Base-by-base conservation (phyloP, 345 rosid species). In the Camelina sativa region DNA sequence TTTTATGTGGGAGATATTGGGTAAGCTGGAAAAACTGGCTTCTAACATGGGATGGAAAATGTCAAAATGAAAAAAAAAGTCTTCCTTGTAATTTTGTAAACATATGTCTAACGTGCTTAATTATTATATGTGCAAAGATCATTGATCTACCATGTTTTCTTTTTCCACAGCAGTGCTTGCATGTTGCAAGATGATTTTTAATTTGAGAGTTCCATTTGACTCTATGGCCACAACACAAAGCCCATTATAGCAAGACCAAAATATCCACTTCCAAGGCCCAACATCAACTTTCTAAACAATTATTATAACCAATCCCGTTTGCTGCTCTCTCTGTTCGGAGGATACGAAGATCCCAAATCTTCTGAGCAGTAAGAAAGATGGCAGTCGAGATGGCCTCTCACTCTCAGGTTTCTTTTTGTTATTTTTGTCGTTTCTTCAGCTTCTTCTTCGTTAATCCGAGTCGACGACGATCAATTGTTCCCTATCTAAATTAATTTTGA, bases 401-500 rank as follows among this genome's bases (percentile, higher is more conserved):
- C 9, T 59, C 75, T 71, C 75, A 71, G 74, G 74, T 69, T 4
- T 28, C 0, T 22, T 12, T 8, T 34, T 20, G 0, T 20, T 20
- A 0, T 20, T 20, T 34, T 7, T 6, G 28, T 17, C 41, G n/a
- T 12, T 66, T 13, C 46, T 20, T 56, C 11, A 16, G 11, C 11
- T 11, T 38, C 3, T 58, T n/a, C 72, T 67, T 66, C 47, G 4
- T 40, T 19, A 2, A 11, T 57, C 9, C 34, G 20, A 44, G 9
- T 43, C 19, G 34, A 62, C 19, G 51, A 44, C 28, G 25, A 51
- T 56, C 62, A 34, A 6, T 72, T 61, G 22, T 61, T 40, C 68
- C 30, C 5, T 63, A 20, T 73, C 62, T 73, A 3, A 28, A 62
- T 65, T 22, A 28, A 46, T 74, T 74, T 13, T 75, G 74, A 69